Base-by-base conservation (phyloP, 2,329 filamentous ascomycete genomes). In the Dactylonectria macrodidyma region DNA sequence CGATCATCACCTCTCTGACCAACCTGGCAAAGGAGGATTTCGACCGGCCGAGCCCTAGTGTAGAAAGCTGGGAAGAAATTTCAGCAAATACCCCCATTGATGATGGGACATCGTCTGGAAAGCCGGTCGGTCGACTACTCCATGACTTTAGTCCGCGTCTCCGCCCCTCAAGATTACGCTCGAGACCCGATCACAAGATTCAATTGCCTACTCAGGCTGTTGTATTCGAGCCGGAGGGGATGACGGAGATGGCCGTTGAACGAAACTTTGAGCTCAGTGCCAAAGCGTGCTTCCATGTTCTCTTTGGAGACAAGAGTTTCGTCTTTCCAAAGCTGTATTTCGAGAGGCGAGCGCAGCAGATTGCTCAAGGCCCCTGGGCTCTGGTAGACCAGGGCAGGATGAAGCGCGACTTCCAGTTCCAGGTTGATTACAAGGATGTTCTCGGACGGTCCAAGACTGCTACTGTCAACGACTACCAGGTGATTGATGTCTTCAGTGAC, bases 271-370 rank as follows among this genome's bases (percentile, higher is more conserved):
- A 97, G 72, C 91, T 98, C 68, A 97, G 94, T 70, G 92, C 96
- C 54, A 98, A 99, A 80, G 94, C 94, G 0, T 90, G 97, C 65
- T 99, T 98, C 80, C 95, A 98, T 77, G 93, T 98, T 16, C 88
- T 99, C 59, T 99, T 98, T 80, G 96, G 96, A 44, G 96, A 99
- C 81, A 97, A 95, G 82, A 97, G 94, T 78, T 94, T 95, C 38
- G 91, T 98, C 46, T 99, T 98, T 82, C 94, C 96, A 75, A 91
- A 95, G 76, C 86, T 98, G 34, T 95, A 98, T 78, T 92, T 94
- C 78, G 94, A 97, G 78, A 89, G 93, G 59, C 88, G 91, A 75
- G 94, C 93, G 14, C 89, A 91, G 79, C 90, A 91, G 69, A 95
- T 98, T 69, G 90, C 92, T 2, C 95, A 98, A 81, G 93, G 93